Base-by-base conservation (phyloP, 2,329 filamentous ascomycete species). In the Trichoderma brevicompactum region DNA sequence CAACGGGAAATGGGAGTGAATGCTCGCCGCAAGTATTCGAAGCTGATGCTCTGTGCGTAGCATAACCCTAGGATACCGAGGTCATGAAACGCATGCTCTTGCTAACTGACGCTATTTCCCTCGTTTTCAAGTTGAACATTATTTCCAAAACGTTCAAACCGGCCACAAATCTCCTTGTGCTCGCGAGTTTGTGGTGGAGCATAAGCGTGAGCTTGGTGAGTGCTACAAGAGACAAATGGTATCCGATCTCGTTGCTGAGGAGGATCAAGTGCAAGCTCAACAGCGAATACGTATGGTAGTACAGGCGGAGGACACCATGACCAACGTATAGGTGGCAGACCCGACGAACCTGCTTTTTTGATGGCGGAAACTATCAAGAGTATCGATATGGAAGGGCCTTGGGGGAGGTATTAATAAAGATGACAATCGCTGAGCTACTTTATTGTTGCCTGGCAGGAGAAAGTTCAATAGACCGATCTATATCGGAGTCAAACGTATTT, bases 101-200 rank as follows among this genome's bases (percentile, higher is more conserved):
- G 13, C 59, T 62, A 38, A 19, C 48, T 19, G 9, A 17, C 10
- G 48, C 19, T 32, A 5, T 40, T 61, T 28, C 3, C 17, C 17
- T 3, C 5, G 2, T 41, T 66, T 72, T 44, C 68, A 54, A 82
- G 80, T 79, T 48, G 80, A 82, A 69, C 80, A 82, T 54, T 80
- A 77, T 64, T 82, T 80, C 65, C 78, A 80, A 66, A 81, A 81
- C 66, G 70, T 78, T 28, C 76, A 76, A n/a, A 75, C 73, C 10
- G 69, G 75, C 2, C 72, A 75, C 32, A 69, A 70, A 23, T 81
- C 80, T 0, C 78, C 79, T 7, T 74, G 77, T 34, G 79, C 78
- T 0, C 67, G 63, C 2, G 36, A 63, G 13, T 80, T 77, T 60
- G 73, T 81, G 8, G 60, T 68, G 3, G 74, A 77, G 63, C 76